These are phyloP conservation scores for Acmispon strigosus DNA, from an alignment of 306 rosid genomes.

Conservation along the genomic window DNA sequence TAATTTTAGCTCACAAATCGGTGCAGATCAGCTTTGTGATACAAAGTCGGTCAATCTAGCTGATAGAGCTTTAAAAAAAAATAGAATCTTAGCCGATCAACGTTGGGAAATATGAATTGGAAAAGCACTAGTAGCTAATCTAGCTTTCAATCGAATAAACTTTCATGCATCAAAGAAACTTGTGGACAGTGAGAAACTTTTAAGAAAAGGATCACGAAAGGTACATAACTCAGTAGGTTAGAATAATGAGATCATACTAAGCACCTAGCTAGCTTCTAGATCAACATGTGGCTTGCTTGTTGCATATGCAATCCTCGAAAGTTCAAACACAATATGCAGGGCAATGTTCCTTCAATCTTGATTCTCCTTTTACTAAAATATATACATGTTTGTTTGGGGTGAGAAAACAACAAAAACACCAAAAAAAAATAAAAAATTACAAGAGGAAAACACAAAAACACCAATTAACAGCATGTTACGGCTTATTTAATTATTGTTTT, in stretches of 20 bases:
- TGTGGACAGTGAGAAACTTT: conserved; percentile 22
- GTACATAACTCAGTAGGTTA: conserved; percentile 22
- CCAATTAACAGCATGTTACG: too few relatives aligned
- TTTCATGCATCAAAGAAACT: conserved; percentile 19
- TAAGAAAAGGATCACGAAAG: conserved; percentile 17
- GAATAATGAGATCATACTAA: conserved; percentile 23
- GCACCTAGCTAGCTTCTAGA: conserved; percentile 18
- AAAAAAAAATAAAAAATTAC: too few relatives aligned
- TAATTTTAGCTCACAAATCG: background rate
- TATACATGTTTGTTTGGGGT: background rate
- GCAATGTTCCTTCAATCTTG: conserved; percentile 1
- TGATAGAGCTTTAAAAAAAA: background rate
- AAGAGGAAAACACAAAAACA: too few relatives aligned
- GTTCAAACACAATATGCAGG: conserved; percentile 27
- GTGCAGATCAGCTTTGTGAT: background rate
- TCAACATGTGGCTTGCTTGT: conserved; percentile 20
- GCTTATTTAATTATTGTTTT: too few relatives aligned
- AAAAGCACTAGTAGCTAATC: conserved; percentile 10
- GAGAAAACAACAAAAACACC: background rate
- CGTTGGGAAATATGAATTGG: conserved; percentile 5
- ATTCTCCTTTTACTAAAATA: background rate
- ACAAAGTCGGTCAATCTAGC: background rate
- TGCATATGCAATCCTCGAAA: conserved; percentile 31
- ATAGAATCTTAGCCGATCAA: conserved; percentile 3
- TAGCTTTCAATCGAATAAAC: conserved; percentile 11